Percentiles rank a stretch among this genome's conserved stretches.
Evolutionary conservation across 345 rosid genomes (phyloP).

Genomic region (Eucalyptus pauciflora): DNA sequence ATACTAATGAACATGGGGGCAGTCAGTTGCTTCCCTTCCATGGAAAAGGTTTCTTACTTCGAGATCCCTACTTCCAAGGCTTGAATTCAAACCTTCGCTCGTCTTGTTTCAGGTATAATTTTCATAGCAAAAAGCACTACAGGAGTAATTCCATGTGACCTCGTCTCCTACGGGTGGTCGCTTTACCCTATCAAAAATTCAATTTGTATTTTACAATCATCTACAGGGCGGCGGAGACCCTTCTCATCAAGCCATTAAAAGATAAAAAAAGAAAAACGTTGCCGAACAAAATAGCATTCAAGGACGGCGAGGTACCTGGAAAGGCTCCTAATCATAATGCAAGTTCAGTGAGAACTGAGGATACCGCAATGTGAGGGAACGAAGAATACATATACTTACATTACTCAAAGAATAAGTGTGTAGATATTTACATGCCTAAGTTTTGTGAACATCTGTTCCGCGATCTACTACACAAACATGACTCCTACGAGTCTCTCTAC

Average conservation of each 20-base stretch:
- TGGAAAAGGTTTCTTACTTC: background rate
- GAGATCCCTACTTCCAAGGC: background rate
- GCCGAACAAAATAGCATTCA: background rate
- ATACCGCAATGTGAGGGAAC: background rate
- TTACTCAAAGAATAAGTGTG: background rate
- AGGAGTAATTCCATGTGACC: background rate
- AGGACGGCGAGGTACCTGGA: background rate
- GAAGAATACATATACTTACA: background rate
- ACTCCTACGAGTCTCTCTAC: background rate
- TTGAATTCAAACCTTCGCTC: background rate
- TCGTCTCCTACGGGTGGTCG: background rate
- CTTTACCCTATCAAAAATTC: background rate
- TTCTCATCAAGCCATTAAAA: background rate
- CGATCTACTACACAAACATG: background rate
- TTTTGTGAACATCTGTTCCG: background rate
- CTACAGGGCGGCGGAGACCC: background rate
- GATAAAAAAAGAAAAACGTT: background rate
- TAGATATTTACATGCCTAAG: background rate
- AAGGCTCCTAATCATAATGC: background rate
- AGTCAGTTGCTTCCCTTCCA: background rate
- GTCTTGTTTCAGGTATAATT: background rate
- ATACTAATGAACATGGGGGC: background rate
- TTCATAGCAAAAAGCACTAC: background rate
- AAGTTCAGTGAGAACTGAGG: background rate
- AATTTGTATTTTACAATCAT: background rate